Conservation (phyloP, 1,139 yeast genomes). For the Blastobotrys indianensis region DNA sequence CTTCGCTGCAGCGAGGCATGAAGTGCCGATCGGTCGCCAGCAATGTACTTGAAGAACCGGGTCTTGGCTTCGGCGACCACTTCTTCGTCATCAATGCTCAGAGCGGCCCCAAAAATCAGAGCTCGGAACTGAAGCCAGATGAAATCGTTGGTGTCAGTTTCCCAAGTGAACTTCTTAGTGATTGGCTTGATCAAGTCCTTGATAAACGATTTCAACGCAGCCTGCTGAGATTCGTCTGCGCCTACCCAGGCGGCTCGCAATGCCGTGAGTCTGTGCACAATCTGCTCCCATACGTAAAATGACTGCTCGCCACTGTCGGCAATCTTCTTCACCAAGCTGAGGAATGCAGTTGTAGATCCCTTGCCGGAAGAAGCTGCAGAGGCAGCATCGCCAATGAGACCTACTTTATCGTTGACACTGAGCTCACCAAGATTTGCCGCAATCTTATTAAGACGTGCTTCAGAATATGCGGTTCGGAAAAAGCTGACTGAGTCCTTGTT, state of each 20-base stretch:
- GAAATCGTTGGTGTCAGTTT: slow-evolving; percentile 38
- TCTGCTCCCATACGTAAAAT: slow-evolving; percentile 60
- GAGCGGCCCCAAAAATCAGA: slow-evolving; percentile 47
- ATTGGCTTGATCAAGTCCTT: slow-evolving; percentile 42
- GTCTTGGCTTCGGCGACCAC: slow-evolving; percentile 44
- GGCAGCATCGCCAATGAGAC: slow-evolving; percentile 57
- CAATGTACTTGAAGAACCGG: slow-evolving; percentile 39
- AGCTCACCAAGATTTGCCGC: slow-evolving; percentile 41
- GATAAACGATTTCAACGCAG: slow-evolving; percentile 40
- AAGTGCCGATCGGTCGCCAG: slow-evolving; percentile 36
- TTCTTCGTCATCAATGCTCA: slow-evolving; percentile 44
- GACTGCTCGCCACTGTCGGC: slow-evolving; percentile 43
- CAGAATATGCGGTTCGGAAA: slow-evolving; percentile 68
- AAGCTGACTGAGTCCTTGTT: slow-evolving; percentile 81
- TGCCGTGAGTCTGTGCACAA: slow-evolving; percentile 42
- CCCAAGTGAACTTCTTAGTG: slow-evolving; percentile 38
- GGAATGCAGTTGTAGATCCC: slow-evolving; percentile 47
- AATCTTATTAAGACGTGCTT: slow-evolving; percentile 37
- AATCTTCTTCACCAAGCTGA: slow-evolving; percentile 40
- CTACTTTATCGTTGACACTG: slow-evolving; percentile 57
- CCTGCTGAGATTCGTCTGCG: slow-evolving; percentile 27
- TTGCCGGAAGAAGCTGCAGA: slow-evolving; percentile 60
- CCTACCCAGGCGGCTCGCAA: slow-evolving; percentile 42
- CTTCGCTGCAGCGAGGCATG: slow-evolving; percentile 54
- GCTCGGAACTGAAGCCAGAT: slow-evolving; percentile 48